phyloP scores from a whole-genome alignment of 495 filamentous ascomycete species.

The Podospora tetraspora region DNA sequence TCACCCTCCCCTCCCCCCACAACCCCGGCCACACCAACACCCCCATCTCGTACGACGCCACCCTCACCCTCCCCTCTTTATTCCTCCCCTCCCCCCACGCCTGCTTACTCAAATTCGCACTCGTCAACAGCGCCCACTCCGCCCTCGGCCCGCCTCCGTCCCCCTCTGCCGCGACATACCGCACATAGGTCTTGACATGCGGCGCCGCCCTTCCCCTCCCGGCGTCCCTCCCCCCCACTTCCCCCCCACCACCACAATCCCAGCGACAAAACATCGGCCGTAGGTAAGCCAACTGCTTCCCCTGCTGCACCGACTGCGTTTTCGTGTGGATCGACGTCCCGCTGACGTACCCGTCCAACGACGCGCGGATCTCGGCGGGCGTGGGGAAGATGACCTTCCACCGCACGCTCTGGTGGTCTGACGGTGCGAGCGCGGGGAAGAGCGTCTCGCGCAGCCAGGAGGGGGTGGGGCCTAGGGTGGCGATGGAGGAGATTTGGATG shows the following conservation, averaged over 20 bases:
- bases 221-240: slow-evolving; percentile 31
- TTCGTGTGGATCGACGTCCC: slow-evolving; percentile 82
- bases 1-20: slow-evolving; percentile 48
- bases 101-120: slow-evolving; percentile 82
- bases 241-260: slow-evolving; percentile 51
- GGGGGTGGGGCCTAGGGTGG: slow-evolving; percentile 67
- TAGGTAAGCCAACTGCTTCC: slow-evolving; percentile 71
- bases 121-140: slow-evolving; percentile 83
- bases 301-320: slow-evolving; percentile 59
- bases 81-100: slow-evolving; percentile 71
- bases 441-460: slow-evolving; percentile 68
- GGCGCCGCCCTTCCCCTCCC: slow-evolving; percentile 76
- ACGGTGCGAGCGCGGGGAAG: slow-evolving; percentile 47
- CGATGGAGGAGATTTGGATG: slow-evolving; percentile 77
- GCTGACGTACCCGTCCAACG: slow-evolving; percentile 70
- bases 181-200: slow-evolving; percentile 87
- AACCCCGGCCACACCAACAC: slow-evolving; percentile 80
- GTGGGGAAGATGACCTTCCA: slow-evolving; percentile 76
- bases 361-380: slow-evolving; percentile 67
- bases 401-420: background rate
- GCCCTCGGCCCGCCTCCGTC: slow-evolving; percentile 43
- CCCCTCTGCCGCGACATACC: slow-evolving; percentile 55
- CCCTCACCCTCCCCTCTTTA: slow-evolving; percentile 51
- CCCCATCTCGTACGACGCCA: slow-evolving; percentile 81
- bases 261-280: slow-evolving; percentile 66